Base-by-base conservation (phyloP, 2,329 filamentous ascomycete genomes). In the Allantophomopsis cytisporea region DNA sequence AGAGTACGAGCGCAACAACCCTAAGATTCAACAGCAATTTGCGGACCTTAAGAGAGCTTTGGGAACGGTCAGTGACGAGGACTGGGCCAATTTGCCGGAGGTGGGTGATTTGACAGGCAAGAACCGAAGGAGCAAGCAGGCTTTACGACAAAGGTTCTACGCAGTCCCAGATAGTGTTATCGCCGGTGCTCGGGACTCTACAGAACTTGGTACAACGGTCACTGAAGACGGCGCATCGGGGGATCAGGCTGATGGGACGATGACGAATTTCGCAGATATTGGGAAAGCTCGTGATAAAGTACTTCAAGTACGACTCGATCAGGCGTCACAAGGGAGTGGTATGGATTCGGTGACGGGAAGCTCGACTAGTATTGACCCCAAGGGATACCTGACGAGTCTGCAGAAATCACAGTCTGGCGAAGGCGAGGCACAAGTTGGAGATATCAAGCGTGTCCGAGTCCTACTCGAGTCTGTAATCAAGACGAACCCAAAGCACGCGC, bases 211-310 rank as follows among this genome's bases (percentile, higher is more conserved):
- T 36, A 91, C 87, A 2, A 93, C 85, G 0, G 79, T 98, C n/a
- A 71, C 78, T 35, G 86, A 93, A 31, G 88, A 94, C 44, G 82
- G 77, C 2, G 62, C 64, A 10, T 64, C 60, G 15, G 62, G 59
- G 20, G 72, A 79, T 42, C 62, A 59, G 37, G 57, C 61, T 2
- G 87, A 94, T 53, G 88, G 89, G 2, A 94, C 87, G 1, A 91
- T 94, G 75, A 98, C 89, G 10, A 95, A 98, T 57, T 98, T 98
- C 57, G 89, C 89, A 35, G 84, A 94, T 59, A 96, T 98, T 46
- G 91, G 93, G 60, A 87, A 88, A 35, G 93, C 91, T 15, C 79
- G 91, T 63, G 86, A 95, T 64, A 95, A 94, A 60, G 91, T 95
- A 32, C 71, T 98, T 39, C 83, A 94, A 57, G 89, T 93, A n/a